Percentiles rank a stretch among this genome's conserved stretches.
Evolutionary conservation across 2,329 filamentous ascomycete genomes (phyloP).

Genomic region (Verticillium dahliae): DNA sequence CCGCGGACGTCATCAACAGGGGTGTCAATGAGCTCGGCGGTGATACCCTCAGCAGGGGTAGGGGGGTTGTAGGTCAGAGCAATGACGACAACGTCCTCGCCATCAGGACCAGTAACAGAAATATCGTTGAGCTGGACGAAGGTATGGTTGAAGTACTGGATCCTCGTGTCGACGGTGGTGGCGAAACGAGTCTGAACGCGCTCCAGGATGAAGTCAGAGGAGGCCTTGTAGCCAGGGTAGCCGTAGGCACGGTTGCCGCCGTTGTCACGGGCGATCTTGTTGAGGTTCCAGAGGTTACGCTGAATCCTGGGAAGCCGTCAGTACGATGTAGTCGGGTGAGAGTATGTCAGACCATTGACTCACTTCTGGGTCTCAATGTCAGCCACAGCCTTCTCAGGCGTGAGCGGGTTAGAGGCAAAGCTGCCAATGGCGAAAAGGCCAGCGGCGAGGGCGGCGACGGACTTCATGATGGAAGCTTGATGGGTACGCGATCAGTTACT

Average conservation of each 20-base stretch:
- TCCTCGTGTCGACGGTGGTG: constrained; percentile 33
- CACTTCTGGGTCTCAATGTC: constrained; percentile 31
- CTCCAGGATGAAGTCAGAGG: constrained; percentile 48
- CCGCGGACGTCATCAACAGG: constrained; percentile 29
- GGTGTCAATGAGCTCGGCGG: constrained; percentile 26
- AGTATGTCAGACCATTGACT: constrained; percentile 8
- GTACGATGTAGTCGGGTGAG: too few relatives aligned
- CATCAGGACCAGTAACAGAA: constrained; percentile 35
- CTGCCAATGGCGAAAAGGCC: constrained; percentile 8
- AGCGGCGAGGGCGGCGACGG: constrained; percentile 8
- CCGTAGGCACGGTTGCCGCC: constrained; percentile 56
- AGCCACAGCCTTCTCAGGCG: constrained; percentile 29
- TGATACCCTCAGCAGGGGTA: constrained; percentile 32
- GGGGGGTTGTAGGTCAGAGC: constrained; percentile 39
- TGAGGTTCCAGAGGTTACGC: constrained; percentile 45
- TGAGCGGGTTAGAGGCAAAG: constrained; percentile 22
- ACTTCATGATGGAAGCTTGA: constrained; percentile 9
- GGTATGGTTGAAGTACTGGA: constrained; percentile 40
- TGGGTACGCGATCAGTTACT: neutral
- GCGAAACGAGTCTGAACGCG: constrained; percentile 30
- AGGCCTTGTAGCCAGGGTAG: constrained; percentile 51
- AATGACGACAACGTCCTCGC: constrained; percentile 33
- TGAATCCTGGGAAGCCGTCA: constrained; percentile 33
- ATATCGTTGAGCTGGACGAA: constrained; percentile 36
- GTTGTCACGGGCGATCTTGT: constrained; percentile 47